phyloP scores from a whole-genome alignment of 2,329 filamentous ascomycete genomes.

The Fusarium pininemorale region DNA sequence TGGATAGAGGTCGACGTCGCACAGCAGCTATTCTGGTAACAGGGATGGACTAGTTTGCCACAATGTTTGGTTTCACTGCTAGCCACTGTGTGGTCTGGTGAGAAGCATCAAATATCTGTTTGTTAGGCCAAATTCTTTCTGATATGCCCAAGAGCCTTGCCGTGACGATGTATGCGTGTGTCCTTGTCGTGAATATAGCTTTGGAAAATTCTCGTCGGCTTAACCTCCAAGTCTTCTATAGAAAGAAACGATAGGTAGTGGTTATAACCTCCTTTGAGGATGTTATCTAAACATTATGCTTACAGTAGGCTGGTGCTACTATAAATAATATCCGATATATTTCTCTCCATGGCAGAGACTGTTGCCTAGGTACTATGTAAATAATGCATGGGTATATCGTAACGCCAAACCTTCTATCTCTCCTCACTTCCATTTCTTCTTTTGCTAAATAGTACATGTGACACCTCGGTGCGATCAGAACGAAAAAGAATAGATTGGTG shows the following conservation, averaged over 20 bases:
- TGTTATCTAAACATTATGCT: background rate
- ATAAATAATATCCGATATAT: background rate
- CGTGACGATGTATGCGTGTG: background rate
- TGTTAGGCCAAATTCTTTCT: background rate
- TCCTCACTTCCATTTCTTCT: background rate
- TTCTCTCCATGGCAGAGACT: background rate
- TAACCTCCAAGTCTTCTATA: background rate
- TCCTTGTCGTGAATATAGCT: background rate
- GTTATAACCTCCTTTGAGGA: background rate
- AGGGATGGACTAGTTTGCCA: background rate
- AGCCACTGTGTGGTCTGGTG: background rate
- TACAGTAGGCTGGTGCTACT: background rate
- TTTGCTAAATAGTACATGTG: conserved; percentile 1
- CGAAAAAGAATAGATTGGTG: background rate
- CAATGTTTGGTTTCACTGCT: background rate
- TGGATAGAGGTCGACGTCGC: background rate
- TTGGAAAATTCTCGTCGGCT: background rate
- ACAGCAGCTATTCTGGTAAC: background rate
- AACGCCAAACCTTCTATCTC: background rate
- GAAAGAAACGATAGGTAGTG: background rate
- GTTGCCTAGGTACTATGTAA: background rate
- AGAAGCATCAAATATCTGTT: background rate
- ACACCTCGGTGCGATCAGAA: conserved; percentile 5
- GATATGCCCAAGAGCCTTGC: background rate
- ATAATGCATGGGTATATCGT: background rate